Percentiles rank a stretch among this genome's conserved stretches.
Conservation (phyloP, 192 early-diverging fungal genomes). For the Powellomyces hirtus region DNA sequence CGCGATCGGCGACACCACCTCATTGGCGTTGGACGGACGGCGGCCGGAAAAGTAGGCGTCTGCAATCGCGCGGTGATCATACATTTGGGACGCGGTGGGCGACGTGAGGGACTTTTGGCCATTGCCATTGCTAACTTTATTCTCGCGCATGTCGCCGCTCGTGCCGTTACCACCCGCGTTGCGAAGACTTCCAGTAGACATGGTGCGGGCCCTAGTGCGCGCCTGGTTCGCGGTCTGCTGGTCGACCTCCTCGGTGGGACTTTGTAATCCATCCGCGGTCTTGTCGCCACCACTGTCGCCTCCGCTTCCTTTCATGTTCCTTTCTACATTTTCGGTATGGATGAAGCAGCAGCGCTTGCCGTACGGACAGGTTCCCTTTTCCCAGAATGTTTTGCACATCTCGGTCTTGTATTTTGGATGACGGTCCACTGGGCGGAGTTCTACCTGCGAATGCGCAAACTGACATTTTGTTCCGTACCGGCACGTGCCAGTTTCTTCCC, state of each 20-base stretch:
- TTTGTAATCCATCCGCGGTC: neutral
- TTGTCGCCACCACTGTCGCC: neutral
- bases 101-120: neutral
- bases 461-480: slow-evolving; percentile 90
- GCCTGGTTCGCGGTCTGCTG: neutral
- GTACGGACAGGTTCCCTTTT: slow-evolving; percentile 87
- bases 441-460: slow-evolving; percentile 83
- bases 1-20: slow-evolving; percentile 3
- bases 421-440: slow-evolving; percentile 76
- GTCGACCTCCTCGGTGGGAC: neutral
- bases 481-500: slow-evolving; percentile 55
- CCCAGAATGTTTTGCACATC: slow-evolving; percentile 87
- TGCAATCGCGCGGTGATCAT: slow-evolving; percentile 26
- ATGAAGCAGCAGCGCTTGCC: slow-evolving; percentile 95
- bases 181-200: neutral
- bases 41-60: slow-evolving; percentile 32
- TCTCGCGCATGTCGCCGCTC: neutral
- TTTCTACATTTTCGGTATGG: slow-evolving; percentile 51
- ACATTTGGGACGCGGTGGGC: slow-evolving; percentile 1
- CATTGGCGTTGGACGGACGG: slow-evolving; percentile 14
- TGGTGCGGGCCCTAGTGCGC: neutral
- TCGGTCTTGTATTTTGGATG: slow-evolving; percentile 96
- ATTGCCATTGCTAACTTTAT: neutral
- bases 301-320: neutral
- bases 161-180: neutral